A percentile compares a stretch with the other conserved stretches of the same genome.
phyloP scores from a whole-genome alignment of 78 protist genomes.

The Dictyostelium brefeldianum region DNA sequence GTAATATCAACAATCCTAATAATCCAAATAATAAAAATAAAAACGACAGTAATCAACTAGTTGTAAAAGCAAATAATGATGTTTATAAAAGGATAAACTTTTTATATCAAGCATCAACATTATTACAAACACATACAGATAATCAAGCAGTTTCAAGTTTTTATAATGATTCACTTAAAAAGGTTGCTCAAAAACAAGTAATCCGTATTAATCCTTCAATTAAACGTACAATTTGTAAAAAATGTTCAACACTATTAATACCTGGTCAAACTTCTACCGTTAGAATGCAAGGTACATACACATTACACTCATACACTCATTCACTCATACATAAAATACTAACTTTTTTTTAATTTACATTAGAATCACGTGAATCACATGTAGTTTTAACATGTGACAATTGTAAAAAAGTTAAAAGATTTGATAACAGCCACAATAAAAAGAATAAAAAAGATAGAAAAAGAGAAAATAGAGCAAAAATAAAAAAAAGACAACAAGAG shows the following conservation, averaged over 20 bases:
- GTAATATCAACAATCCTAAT: background rate
- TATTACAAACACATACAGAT: background rate
- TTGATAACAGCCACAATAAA: background rate
- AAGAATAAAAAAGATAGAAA: conserved; percentile 17
- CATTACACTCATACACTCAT: too few species aligned
- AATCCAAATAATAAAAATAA: background rate
- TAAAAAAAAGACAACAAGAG: background rate
- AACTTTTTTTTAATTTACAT: background rate
- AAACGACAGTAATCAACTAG: background rate
- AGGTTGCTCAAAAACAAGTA: conserved; percentile 43
- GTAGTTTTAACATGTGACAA: conserved; percentile 27
- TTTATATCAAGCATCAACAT: conserved; percentile 60
- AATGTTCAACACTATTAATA: conserved; percentile 54
- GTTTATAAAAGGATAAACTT: conserved; percentile 40
- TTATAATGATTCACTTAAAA: conserved; percentile 17
- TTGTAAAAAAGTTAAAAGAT: conserved; percentile 60
- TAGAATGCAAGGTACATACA: conserved; percentile 53
- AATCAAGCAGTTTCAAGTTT: conserved; percentile 28
- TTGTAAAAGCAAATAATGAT: background rate
- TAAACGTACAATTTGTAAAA: conserved; percentile 54
- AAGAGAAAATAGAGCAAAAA: conserved; percentile 13
- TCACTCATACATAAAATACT: background rate
- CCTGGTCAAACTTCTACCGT: conserved; percentile 55
- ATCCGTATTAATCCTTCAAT: conserved; percentile 13
- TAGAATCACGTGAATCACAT: conserved; percentile 60